Evolutionary conservation across 2,329 filamentous ascomycete genomes (phyloP).

Genomic region (Calcarisporium arbuscula): DNA sequence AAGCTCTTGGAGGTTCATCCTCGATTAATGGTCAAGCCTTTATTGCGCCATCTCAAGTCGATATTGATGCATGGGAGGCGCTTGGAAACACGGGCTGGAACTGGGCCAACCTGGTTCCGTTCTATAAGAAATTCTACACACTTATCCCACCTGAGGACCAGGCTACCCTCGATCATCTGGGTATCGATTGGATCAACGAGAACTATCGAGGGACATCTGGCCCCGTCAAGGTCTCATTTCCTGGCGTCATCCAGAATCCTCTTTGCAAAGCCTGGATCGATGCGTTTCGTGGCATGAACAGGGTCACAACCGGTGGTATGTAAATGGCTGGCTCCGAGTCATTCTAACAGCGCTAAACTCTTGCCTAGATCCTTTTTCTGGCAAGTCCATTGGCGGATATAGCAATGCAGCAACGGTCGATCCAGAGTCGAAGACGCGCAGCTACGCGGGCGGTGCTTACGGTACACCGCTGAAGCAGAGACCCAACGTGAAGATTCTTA

Average conservation of each 20-base stretch:
- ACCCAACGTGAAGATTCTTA: constrained; percentile 26
- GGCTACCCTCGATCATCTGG: constrained; percentile 2
- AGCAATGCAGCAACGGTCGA: constrained; percentile 25
- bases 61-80: constrained; percentile 16
- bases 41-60: constrained; percentile 8
- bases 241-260: background rate
- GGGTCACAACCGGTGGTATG: too few species aligned
- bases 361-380: constrained; percentile 26
- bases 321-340: constrained; percentile 21
- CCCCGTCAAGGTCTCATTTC: constrained; percentile 3
- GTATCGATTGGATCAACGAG: constrained; percentile 3
- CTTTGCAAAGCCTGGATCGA: constrained; percentile 4
- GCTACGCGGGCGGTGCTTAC: constrained; percentile 27
- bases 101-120: constrained; percentile 20
- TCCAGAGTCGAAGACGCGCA: constrained; percentile 21
- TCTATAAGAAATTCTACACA: constrained; percentile 25
- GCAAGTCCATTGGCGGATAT: constrained; percentile 22
- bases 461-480: constrained; percentile 20
- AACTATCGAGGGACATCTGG: constrained; percentile 1
- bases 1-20: constrained; percentile 20
- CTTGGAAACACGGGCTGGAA: constrained; percentile 21
- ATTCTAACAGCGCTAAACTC: constrained; percentile 19
- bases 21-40: constrained; percentile 21
- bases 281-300: too few species aligned
- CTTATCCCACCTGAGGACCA: constrained; percentile 15